Evolutionary conservation across 805 yeast genomes (phyloP).

Genomic region (Candida vartiovaarae): DNA sequence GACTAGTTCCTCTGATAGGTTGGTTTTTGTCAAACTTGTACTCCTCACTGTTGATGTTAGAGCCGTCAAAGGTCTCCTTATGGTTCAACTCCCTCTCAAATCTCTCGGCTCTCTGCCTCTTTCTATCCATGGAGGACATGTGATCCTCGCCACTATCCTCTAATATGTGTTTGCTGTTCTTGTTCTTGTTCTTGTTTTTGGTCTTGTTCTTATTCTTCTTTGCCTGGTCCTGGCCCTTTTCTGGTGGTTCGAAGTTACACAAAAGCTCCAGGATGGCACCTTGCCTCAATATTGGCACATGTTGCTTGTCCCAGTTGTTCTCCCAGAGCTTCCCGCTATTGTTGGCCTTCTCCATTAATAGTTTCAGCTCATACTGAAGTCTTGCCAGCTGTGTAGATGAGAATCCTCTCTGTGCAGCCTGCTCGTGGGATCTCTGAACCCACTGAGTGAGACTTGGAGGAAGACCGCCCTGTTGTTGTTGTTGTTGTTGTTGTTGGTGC

Average conservation of each 20-base stretch:
- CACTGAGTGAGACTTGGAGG: constrained; percentile 18
- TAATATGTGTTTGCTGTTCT: background rate
- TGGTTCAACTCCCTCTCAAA: constrained; percentile 23
- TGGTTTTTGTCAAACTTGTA: constrained; percentile 27
- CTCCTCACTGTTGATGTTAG: constrained; percentile 23
- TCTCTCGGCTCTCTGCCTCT: constrained; percentile 29
- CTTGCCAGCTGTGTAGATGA: constrained; percentile 7
- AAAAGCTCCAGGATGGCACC: constrained; percentile 9
- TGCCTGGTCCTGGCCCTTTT: background rate
- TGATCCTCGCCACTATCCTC: constrained; percentile 6
- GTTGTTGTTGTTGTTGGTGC: constrained; percentile 4
- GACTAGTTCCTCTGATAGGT: constrained; percentile 56
- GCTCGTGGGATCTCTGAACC: constrained; percentile 17
- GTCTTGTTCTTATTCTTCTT: too few relatives aligned
- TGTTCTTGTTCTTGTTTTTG: background rate
- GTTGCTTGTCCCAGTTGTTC: constrained; percentile 24
- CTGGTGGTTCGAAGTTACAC: constrained; percentile 7
- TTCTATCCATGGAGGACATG: constrained; percentile 22
- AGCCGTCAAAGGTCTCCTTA: constrained; percentile 12
- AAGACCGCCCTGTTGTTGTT: constrained; percentile 6
- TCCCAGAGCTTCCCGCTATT: constrained; percentile 17
- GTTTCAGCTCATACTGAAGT: constrained; percentile 21
- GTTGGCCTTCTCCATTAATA: constrained; percentile 22
- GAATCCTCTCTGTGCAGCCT: constrained; percentile 12
- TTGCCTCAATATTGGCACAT: constrained; percentile 17